Percentiles rank a stretch among this genome's conserved stretches.
Evolutionary conservation across 2,329 filamentous ascomycete species (phyloP).

Genomic region (Xylariales sp.): DNA sequence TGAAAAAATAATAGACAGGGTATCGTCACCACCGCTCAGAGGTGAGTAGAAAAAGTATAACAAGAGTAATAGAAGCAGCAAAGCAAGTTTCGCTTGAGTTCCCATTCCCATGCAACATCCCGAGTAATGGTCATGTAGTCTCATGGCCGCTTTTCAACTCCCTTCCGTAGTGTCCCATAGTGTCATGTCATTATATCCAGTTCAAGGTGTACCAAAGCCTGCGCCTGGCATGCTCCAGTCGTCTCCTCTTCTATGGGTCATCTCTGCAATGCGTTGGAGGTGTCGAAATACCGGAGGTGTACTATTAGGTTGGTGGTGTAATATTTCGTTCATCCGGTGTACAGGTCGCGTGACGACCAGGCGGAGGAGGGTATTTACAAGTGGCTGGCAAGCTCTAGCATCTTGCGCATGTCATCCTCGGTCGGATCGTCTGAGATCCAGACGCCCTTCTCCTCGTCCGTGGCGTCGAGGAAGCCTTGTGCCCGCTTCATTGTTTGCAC

Average conservation of each 20-base stretch:
- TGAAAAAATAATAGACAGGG: conserved; percentile 16
- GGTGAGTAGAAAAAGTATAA: not conserved
- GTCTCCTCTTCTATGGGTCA: conserved; percentile 16
- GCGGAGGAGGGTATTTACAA: conserved; percentile 9
- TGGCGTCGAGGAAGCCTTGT: conserved; percentile 76
- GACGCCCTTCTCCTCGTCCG: conserved; percentile 79
- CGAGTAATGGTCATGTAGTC: no score
- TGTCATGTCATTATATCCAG: conserved; percentile 15
- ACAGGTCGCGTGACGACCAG: not conserved
- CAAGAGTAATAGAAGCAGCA: not conserved
- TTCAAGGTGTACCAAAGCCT: conserved; percentile 14
- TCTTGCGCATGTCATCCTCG: conserved; percentile 54
- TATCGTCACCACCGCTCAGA: conserved; percentile 16
- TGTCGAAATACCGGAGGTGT: conserved; percentile 11
- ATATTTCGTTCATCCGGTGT: conserved; percentile 8
- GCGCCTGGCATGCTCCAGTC: conserved; percentile 21
- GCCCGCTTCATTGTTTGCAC: conserved; percentile 84
- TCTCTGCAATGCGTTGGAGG: no score
- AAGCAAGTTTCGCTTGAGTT: no score
- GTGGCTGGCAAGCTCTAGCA: conserved; percentile 47
- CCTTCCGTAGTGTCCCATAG: conserved; percentile 2
- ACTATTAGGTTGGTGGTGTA: conserved; percentile 9
- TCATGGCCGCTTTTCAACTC: no score
- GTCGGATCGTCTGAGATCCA: conserved; percentile 74
- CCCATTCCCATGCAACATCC: no score